Percentiles rank a stretch among this genome's conserved stretches.
Conservation (phyloP, 2,329 filamentous ascomycete genomes). For the Coniosporium tulheliwenetii region DNA sequence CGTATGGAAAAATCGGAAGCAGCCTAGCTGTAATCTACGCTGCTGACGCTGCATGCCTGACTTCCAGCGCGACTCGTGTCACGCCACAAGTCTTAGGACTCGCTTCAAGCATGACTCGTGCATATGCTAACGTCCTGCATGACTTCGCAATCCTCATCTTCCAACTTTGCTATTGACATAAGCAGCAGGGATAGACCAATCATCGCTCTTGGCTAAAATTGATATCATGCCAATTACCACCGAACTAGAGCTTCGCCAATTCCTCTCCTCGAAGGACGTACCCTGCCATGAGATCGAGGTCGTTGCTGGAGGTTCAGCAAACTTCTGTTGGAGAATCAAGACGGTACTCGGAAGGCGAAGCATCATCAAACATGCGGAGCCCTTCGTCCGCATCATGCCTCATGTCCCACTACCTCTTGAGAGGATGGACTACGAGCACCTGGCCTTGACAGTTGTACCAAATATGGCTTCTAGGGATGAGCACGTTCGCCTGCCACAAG, state of each 20-base stretch:
- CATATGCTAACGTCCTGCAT: too few relatives aligned
- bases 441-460: slow-evolving; percentile 5
- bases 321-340: slow-evolving; percentile 18
- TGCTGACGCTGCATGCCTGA: too few relatives aligned
- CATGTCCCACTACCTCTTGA: slow-evolving; percentile 11
- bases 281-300: not conserved
- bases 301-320: slow-evolving; percentile 19
- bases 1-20: too few relatives aligned
- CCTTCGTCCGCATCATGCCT: slow-evolving; percentile 11
- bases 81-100: too few relatives aligned
- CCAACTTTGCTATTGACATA: too few relatives aligned
- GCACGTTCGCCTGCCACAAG: slow-evolving; percentile 1
- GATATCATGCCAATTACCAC: not conserved
- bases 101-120: too few relatives aligned
- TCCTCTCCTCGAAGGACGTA: not conserved
- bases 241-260: not conserved
- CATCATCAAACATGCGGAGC: slow-evolving; percentile 20
- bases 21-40: too few relatives aligned
- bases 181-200: too few relatives aligned
- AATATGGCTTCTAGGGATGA: slow-evolving; percentile 4
- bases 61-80: too few relatives aligned
- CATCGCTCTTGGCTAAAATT: not conserved
- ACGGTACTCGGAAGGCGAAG: slow-evolving; percentile 3
- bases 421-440: slow-evolving; percentile 19
- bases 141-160: too few relatives aligned